A percentile compares a stretch with the other conserved stretches of the same genome.
phyloP scores from a whole-genome alignment of 352 stramenopile species.

The Phytophthora agathidicida region DNA sequence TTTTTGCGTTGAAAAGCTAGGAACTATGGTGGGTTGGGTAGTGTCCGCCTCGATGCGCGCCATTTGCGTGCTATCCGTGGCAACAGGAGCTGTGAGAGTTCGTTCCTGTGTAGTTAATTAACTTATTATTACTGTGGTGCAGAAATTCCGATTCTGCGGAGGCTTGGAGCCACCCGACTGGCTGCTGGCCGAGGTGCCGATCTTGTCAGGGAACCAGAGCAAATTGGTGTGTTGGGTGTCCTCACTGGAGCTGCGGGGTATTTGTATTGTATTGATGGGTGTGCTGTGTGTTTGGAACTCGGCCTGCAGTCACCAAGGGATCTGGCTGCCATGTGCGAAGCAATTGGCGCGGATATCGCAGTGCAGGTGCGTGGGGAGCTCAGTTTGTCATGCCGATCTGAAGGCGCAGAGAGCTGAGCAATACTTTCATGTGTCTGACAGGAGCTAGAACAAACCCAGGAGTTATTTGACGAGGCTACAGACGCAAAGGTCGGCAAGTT shows the following conservation, averaged over 20 bases:
- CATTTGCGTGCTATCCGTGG: neutral
- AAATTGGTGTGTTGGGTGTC: conserved; percentile 22
- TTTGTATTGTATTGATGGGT: neutral
- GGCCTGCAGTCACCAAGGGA: conserved; percentile 14
- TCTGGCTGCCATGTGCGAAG: conserved; percentile 26
- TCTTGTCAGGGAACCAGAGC: conserved; percentile 35
- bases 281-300: neutral
- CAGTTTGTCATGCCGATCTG: neutral
- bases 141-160: conserved; percentile 68
- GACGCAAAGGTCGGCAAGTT: conserved; percentile 27
- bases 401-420: neutral
- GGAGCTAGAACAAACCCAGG: conserved; percentile 21
- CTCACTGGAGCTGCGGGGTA: neutral
- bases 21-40: conserved; percentile 14
- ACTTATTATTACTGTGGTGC: neutral
- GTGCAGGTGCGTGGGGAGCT: conserved; percentile 21
- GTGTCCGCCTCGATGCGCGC: neutral
- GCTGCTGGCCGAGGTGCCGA: conserved; percentile 53
- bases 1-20: neutral
- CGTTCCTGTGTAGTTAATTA: neutral
- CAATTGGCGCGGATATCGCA: conserved; percentile 34
- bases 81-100: too few relatives aligned
- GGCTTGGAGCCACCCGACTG: conserved; percentile 70
- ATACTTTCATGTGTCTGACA: conserved; percentile 5
- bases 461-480: conserved; percentile 15